Base-by-base conservation (phyloP, 2,329 filamentous ascomycete species). In the Botrytis tulipae region DNA sequence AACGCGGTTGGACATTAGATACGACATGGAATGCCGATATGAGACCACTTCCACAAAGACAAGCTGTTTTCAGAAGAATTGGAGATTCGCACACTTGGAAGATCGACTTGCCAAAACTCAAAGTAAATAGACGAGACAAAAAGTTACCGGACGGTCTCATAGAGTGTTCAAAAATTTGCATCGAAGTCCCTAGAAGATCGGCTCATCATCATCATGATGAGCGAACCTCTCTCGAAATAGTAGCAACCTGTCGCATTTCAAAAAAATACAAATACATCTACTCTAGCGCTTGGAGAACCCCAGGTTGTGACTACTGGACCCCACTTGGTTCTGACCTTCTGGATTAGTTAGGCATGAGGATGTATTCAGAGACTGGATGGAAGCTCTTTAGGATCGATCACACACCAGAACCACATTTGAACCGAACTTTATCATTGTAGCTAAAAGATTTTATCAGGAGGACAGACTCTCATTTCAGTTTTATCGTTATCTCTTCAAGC, bases 271-370 rank as follows among this genome's bases (percentile, higher is more conserved):
- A 29, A 18, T 54, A 29, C n/a, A 54, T 29, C n/a, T 29, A 29
- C 51, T 16, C 48, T 46, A 0, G 2, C 44, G 44, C 6, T 22
- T 22, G 18, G 18, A 3, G 1, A 8, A 2, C 6, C 18, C 18
- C 18, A 22, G 7, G 2, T 18, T 0, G 7, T 20, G 2, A 6
- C 42, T 1, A 1, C 18, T 46, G 44, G 44, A 4, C 0, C 2
- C 44, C 44, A 51, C 25, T 51, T 51, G 48, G 4, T 51, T 25
- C 48, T 14, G 48, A 51, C 10, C 25, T 51, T 14, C 5, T 54
- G n/a, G n/a, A 54, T 29, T 54, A 54, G 12, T 54, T 54, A 12
- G 25, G 25, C 48, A 51, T 14, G 12, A n/a, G 12, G 2, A 54
- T 54, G 0, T 16, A 54, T 54, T 16, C 25, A n/a, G 25, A 54